Evolutionary conservation across 257 asterid genomes (phyloP), one percentile per base, ranked within the genome.

Genomic region (Petunia axillaris): DNA sequence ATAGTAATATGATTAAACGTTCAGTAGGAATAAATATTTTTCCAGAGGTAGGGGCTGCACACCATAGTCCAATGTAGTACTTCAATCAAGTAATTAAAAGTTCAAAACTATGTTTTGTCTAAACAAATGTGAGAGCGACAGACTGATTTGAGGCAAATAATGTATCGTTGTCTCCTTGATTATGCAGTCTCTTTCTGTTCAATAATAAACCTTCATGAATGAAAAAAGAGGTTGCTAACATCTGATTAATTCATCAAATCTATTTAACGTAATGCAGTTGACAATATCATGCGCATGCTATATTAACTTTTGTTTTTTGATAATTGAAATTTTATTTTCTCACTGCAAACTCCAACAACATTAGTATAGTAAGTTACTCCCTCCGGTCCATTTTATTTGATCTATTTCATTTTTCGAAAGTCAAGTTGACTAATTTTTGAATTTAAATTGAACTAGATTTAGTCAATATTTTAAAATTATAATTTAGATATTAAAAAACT

Each of bases 51-150:
- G 62, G 77, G 5, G 55, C 44, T 60, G 11, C 25, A 16, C 25
- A 71, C 16, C 60, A 6, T 50, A 0, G 4, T 50, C 55, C 14
- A 8, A 1, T 9, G 10, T 50, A 1, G 55, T 50, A 9, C 55
- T 8, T 50, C 1, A 8, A 13, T 50, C 60, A 48, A 71, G 50
- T 35, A 25, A 25, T 25, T 25, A 25, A 25, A 25, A 25, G 25
- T 25, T 25, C 35, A 48, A 44, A 71, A 48, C 35, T 35, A 71
- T 71, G 60, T 71, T 35, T 71, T 48, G 77, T 48, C 62, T 48
- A 71, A 71, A 71, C 11, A 71, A 25, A 35, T 71, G 44, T 8
- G 77, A 71, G 60, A 48, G 62, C 1, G 59, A 71, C 77, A 48
- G 53, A 25, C 60, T 48, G 3, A 71, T 35, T 48, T 35, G 43